Percentiles rank a stretch among this genome's conserved stretches.
phyloP scores from a whole-genome alignment of 2,329 filamentous ascomycete genomes.

The Alternaria dauci region DNA sequence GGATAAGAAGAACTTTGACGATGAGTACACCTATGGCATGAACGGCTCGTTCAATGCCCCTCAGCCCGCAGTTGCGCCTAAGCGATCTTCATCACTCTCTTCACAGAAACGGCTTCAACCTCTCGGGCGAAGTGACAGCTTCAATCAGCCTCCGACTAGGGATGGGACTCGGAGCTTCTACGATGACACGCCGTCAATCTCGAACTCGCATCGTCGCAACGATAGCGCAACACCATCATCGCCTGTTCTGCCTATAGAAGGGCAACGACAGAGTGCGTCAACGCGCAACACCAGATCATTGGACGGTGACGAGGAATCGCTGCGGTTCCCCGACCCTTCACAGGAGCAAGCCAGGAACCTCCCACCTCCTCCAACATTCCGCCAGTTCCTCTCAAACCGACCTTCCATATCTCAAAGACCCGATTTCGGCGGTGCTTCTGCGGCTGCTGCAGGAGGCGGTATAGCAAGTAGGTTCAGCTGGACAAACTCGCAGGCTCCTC shows the following conservation, averaged over 20 bases:
- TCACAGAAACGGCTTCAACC: constrained; percentile 42
- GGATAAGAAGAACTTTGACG: constrained; percentile 37
- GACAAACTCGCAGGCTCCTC: constrained; percentile 52
- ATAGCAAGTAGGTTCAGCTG: constrained; percentile 50
- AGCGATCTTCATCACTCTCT: constrained; percentile 39
- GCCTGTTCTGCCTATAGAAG: constrained; percentile 40
- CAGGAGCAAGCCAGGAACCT: constrained; percentile 26
- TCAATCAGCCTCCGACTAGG: constrained; percentile 28
- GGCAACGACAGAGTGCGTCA: constrained; percentile 37
- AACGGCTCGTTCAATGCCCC: constrained; percentile 39
- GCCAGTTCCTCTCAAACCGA: constrained; percentile 50
- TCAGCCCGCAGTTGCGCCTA: constrained; percentile 27
- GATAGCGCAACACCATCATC: constrained; percentile 45
- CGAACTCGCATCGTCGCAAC: constrained; percentile 41
- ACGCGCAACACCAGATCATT: constrained; percentile 45
- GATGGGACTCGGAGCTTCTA: constrained; percentile 35
- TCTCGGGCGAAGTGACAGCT: constrained; percentile 42
- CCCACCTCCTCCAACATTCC: constrained; percentile 49
- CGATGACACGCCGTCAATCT: constrained; percentile 33
- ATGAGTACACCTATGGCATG: constrained; percentile 36
- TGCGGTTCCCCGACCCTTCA: constrained; percentile 33
- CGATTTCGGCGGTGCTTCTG: constrained; percentile 30
- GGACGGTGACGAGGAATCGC: constrained; percentile 31
- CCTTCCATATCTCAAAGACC: constrained; percentile 43
- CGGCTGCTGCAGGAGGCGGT: constrained; percentile 16